Base-by-base conservation (phyloP, 257 asterid species). In the Fraxinus americana region DNA sequence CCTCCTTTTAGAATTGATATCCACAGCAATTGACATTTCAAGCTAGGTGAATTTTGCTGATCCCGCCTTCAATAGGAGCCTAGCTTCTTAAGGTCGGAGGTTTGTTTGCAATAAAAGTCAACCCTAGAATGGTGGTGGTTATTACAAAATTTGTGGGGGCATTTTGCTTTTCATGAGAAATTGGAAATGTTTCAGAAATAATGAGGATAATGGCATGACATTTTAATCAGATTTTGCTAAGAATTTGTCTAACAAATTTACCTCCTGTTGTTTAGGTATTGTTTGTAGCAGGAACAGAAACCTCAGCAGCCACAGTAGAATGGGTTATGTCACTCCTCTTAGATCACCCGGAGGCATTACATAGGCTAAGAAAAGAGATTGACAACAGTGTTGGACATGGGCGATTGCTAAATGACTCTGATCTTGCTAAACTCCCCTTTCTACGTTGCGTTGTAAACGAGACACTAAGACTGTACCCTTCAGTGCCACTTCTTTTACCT, bases 401-500 rank as follows among this genome's bases (percentile, higher is more conserved):
- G 7, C 74, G 57, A 10, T 54, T 76, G 43, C 9, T 80, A 71
- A 72, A 79, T 0, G 84, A 79, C 19, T 43, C 73, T 16, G 82
- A 79, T 67, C 13, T 83, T 35, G 39, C 77, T 4, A 75, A 71
- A 14, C 80, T 82, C 38, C 43, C 77, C 21, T 82, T 75, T 38
- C 72, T 82, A 2, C 75, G 45, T 36, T 23, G 57, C 17, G 52
- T 83, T 2, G 77, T 75, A 9, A 52, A 48, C 5, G 83, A 83
- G 43, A 75, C 76, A 7, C 70, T 78, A 10, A 50, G 86, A 32
- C 25, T 83, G 2, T 78, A 41, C 30, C 76, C 83, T 2, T 48
- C 81, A 0, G 52, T 32, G 4, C 83, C 86, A 6, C 75, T 83
- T 17, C 78, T 81, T 39, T 59, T 73, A 34, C 82, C 85, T 4